These are phyloP conservation scores for Agastache rugosa DNA, from an alignment of 257 asterid species.

Conservation along the genomic window DNA sequence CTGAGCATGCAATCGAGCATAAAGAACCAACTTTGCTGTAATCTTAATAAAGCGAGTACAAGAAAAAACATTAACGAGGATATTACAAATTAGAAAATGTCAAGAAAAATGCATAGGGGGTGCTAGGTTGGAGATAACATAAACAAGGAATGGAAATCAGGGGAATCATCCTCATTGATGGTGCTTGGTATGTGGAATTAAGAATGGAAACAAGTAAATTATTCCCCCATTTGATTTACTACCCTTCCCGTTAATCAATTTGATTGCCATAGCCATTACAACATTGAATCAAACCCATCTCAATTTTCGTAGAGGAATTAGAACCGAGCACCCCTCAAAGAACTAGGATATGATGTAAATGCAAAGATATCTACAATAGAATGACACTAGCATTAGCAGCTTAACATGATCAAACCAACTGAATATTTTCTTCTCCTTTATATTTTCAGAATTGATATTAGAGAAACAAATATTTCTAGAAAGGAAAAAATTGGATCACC, in stretches of 20 bases:
- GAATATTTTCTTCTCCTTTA: constrained; percentile 24
- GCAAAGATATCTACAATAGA: constrained; percentile 16
- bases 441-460: constrained; percentile 4
- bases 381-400: constrained; percentile 18
- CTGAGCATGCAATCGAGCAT: constrained; percentile 1
- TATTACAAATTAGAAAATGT: background rate
- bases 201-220: background rate
- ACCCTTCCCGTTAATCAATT: background rate
- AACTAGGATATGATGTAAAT: background rate
- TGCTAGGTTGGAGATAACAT: background rate
- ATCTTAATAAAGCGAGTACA: background rate
- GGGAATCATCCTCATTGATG: too few species aligned
- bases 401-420: constrained; percentile 30
- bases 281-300: background rate
- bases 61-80: background rate
- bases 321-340: background rate
- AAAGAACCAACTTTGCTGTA: constrained; percentile 2
- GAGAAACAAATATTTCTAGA: constrained; percentile 31
- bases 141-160: background rate
- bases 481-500: constrained; percentile 55
- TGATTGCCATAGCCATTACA: background rate
- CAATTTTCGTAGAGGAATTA: background rate
- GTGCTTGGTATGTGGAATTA: background rate
- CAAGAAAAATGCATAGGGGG: background rate
- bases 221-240: background rate